Evolutionary conservation across 1,284 basidiomycete species (phyloP).

Genomic region (Microbotryum intermedium): DNA sequence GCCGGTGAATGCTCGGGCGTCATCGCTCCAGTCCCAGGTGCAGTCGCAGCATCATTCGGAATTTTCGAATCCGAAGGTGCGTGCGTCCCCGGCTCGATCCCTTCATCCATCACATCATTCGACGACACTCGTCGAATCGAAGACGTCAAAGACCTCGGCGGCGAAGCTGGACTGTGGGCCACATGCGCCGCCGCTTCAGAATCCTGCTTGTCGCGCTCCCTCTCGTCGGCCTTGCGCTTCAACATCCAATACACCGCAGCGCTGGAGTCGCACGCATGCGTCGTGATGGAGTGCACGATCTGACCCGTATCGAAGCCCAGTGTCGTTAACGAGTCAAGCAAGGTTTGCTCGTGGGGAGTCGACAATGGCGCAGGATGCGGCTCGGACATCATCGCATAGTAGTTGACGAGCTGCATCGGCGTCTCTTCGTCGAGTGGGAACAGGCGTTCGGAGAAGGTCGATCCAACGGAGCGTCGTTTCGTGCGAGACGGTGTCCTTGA

Average conservation of each 20-base stretch:
- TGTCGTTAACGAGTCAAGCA: conserved; percentile 63
- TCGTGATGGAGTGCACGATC: conserved; percentile 82
- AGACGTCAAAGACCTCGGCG: background rate
- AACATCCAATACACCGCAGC: conserved; percentile 97
- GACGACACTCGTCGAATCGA: background rate
- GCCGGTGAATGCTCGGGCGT: too few species aligned
- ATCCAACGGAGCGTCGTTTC: conserved; percentile 86
- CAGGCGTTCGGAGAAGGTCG: conserved; percentile 49
- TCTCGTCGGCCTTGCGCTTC: conserved; percentile 46
- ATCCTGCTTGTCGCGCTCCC: conserved; percentile 10
- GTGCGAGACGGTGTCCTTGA: conserved; percentile 85
- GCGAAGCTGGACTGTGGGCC: background rate
- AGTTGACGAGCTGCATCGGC: conserved; percentile 43
- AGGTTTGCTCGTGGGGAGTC: conserved; percentile 66
- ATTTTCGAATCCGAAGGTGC: too few species aligned
- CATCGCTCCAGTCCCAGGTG: too few species aligned
- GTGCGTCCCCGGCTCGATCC: too few species aligned
- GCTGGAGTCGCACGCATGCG: conserved; percentile 83
- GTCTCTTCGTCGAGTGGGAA: conserved; percentile 35
- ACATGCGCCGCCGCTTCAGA: background rate
- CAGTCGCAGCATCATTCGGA: too few species aligned
- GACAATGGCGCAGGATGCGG: conserved; percentile 75
- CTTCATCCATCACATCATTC: background rate
- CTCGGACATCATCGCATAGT: conserved; percentile 59
- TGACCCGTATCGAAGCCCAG: conserved; percentile 90